Evolutionary conservation across 306 rosid species (phyloP).

Genomic region (Dalbergia cochinchinensis): DNA sequence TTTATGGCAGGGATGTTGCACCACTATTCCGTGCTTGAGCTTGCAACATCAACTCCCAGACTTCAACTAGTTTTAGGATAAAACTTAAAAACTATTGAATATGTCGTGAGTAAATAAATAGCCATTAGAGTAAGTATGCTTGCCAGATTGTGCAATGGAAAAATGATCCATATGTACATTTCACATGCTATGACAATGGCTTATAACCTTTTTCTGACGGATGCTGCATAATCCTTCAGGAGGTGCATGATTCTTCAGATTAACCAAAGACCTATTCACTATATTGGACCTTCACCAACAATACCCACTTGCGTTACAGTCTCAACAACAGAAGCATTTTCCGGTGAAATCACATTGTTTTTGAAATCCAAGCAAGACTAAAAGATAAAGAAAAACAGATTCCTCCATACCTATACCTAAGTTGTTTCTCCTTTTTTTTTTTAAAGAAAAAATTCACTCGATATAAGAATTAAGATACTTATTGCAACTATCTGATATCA

Average conservation of each 20-base stretch:
- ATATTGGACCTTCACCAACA: background rate
- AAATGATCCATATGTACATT: background rate
- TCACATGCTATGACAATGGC: background rate
- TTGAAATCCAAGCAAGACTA: conserved; percentile 33
- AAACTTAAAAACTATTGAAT: no score
- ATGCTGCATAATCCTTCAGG: background rate
- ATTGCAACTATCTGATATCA: background rate
- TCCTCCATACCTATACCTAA: conserved; percentile 15
- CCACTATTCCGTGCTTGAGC: no score
- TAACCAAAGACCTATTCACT: no score
- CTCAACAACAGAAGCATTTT: conserved; percentile 35
- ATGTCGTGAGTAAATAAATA: no score
- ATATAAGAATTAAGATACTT: background rate
- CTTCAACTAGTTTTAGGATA: no score
- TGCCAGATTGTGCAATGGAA: background rate
- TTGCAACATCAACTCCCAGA: no score
- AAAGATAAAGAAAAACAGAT: background rate
- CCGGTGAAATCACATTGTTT: conserved; percentile 34
- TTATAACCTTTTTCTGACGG: background rate
- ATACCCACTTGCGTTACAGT: conserved; percentile 7
- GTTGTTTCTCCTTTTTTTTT: background rate
- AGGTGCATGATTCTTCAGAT: background rate
- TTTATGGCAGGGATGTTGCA: conserved; percentile 48
- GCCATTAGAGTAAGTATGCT: no score
- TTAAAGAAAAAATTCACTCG: background rate